Evolutionary conservation across 768 basidiomycete species (phyloP).

Genomic region (Coprinopsis strossmayeri): DNA sequence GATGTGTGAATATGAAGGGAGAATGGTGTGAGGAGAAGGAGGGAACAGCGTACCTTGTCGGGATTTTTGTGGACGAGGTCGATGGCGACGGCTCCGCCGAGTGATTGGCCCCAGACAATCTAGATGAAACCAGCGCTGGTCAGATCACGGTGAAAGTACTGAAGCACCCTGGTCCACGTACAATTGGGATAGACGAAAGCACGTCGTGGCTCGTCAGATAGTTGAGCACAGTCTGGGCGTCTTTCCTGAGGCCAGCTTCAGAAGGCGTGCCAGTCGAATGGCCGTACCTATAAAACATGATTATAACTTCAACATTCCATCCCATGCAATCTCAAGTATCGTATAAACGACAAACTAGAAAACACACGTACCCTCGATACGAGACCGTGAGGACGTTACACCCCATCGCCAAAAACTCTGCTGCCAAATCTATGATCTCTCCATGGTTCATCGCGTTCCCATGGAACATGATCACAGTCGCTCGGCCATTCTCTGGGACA

Average conservation of each 20-base stretch:
- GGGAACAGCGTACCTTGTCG: neutral
- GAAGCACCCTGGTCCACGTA: constrained; percentile 31
- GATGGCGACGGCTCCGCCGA: constrained; percentile 86
- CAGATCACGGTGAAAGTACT: neutral
- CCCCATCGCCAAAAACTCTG: constrained; percentile 57
- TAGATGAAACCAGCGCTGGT: constrained; percentile 14
- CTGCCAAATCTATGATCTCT: constrained; percentile 64
- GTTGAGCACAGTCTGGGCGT: constrained; percentile 75
- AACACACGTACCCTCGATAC: constrained; percentile 70
- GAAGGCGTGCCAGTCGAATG: constrained; percentile 71
- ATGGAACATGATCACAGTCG: constrained; percentile 84
- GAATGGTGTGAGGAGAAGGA: neutral
- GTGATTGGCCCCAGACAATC: constrained; percentile 70
- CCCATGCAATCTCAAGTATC: no score
- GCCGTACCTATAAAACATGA: constrained; percentile 55
- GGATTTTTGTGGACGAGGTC: constrained; percentile 72
- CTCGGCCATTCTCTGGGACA: constrained; percentile 21
- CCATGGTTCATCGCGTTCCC: constrained; percentile 75
- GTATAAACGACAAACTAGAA: neutral
- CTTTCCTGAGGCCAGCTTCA: constrained; percentile 75
- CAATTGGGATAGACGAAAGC: constrained; percentile 55
- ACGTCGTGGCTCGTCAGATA: constrained; percentile 51
- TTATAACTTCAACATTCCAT: neutral
- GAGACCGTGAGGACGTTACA: constrained; percentile 87
- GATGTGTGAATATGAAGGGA: neutral